These are phyloP conservation scores for Micractinium conductrix DNA, from an alignment of 139 green algal species.

Conservation along the genomic window DNA sequence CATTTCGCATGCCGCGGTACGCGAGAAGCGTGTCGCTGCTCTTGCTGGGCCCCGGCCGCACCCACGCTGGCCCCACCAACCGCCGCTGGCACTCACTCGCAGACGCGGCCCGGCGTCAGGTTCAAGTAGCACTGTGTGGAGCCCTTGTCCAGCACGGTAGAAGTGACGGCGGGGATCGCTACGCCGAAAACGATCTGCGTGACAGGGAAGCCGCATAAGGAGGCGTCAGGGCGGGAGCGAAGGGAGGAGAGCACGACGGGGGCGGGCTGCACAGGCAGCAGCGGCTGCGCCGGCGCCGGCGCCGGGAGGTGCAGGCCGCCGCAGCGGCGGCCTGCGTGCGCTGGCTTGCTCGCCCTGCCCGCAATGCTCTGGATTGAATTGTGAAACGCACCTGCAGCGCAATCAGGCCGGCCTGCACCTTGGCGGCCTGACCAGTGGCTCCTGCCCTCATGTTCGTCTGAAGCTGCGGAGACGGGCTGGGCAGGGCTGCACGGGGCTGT, in stretches of 20 bases:
- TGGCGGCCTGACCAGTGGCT: too few relatives aligned
- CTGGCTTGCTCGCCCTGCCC: too few relatives aligned
- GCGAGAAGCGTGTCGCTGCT: too few relatives aligned
- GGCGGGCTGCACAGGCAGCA: neutral
- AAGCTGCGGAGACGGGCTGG: too few relatives aligned
- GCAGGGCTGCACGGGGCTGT: too few relatives aligned
- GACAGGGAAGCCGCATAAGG: neutral
- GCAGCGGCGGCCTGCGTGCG: neutral
- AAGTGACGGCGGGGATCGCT: neutral
- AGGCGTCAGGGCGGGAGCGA: neutral
- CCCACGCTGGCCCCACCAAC: neutral
- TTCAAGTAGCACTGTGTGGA: conserved; percentile 20
- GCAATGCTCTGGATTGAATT: too few relatives aligned
- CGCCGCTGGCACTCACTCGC: conserved; percentile 19
- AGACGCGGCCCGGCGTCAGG: conserved; percentile 1
- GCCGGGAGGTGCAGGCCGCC: too few relatives aligned
- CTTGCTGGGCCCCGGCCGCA: too few relatives aligned
- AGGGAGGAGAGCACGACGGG: neutral
- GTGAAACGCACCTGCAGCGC: conserved; percentile 5
- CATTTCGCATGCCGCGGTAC: too few relatives aligned
- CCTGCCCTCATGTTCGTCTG: too few relatives aligned
- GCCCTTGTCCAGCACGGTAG: neutral
- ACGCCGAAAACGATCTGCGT: conserved; percentile 11
- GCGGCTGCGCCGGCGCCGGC: neutral
- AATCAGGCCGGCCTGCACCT: neutral